phyloP scores from a whole-genome alignment of 2,329 filamentous ascomycete species.

The Chaetomiaceae sp. region DNA sequence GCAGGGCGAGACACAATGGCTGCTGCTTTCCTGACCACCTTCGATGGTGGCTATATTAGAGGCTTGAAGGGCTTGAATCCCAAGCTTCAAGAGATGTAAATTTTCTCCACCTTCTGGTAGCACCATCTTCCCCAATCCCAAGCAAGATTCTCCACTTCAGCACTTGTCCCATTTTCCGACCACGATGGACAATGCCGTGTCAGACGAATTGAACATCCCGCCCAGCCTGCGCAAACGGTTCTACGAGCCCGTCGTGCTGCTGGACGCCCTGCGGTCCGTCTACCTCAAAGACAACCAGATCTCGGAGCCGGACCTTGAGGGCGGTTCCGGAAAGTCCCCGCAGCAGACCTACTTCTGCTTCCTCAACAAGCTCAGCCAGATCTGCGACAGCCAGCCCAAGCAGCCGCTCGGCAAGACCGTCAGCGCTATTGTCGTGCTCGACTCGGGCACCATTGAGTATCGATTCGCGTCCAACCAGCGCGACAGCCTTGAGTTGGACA shows the following conservation, averaged over 20 bases:
- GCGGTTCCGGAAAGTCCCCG: background rate
- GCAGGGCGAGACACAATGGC: background rate
- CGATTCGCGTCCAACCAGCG: constrained; percentile 30
- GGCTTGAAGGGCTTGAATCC: too few species aligned
- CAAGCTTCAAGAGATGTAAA: too few species aligned
- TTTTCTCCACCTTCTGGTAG: too few species aligned
- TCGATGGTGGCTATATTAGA: too few species aligned
- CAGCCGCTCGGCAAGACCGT: constrained; percentile 23
- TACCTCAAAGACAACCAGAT: constrained; percentile 3
- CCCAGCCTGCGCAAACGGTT: constrained; percentile 17
- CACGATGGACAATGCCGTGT: background rate
- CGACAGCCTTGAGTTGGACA: constrained; percentile 2
- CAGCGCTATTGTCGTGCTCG: constrained; percentile 27
- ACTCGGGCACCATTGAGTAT: constrained; percentile 27
- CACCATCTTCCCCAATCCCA: too few species aligned
- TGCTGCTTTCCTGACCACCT: too few species aligned
- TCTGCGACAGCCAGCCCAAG: constrained; percentile 27
- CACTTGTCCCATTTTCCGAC: background rate
- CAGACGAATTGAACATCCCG: background rate
- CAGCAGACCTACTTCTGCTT: constrained; percentile 25
- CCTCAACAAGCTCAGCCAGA: constrained; percentile 29
- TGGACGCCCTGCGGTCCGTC: constrained; percentile 8
- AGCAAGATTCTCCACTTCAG: background rate
- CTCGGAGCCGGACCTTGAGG: constrained; percentile 14
- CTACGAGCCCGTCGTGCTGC: constrained; percentile 19